Percentiles rank a stretch among this genome's conserved stretches.
These are phyloP conservation scores for Paragyromitra xinjiangensis DNA, from an alignment of 495 filamentous ascomycete species.

Conservation along the genomic window DNA sequence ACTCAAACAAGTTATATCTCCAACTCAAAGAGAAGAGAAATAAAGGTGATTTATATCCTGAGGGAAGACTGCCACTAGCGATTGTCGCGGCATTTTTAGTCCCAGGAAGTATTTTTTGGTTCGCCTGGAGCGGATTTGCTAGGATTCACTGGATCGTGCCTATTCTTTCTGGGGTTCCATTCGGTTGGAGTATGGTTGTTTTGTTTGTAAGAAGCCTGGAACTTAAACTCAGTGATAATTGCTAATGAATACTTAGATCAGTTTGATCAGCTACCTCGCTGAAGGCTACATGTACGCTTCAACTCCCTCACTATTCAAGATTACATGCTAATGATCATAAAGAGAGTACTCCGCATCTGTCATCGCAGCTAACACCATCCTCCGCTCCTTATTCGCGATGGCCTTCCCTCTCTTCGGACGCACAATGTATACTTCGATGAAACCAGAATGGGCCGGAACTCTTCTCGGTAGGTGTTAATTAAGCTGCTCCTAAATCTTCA, in stretches of 20 bases:
- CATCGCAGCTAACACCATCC: slow-evolving; percentile 88
- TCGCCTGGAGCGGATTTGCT: slow-evolving; percentile 67
- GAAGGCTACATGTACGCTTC: slow-evolving; percentile 69
- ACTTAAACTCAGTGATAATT: background rate
- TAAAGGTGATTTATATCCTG: slow-evolving; percentile 49
- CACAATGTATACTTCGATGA: slow-evolving; percentile 81
- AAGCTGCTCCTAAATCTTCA: slow-evolving; percentile 65
- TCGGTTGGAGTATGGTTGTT: slow-evolving; percentile 70
- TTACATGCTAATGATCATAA: background rate
- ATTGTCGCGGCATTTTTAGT: slow-evolving; percentile 65
- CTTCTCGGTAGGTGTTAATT: slow-evolving; percentile 66
- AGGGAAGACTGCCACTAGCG: slow-evolving; percentile 56
- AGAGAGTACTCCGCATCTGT: slow-evolving; percentile 73
- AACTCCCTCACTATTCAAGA: background rate
- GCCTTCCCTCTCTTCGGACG: slow-evolving; percentile 83
- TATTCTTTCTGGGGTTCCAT: slow-evolving; percentile 69
- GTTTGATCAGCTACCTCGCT: slow-evolving; percentile 84
- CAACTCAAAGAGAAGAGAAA: slow-evolving; percentile 23
- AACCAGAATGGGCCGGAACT: slow-evolving; percentile 79
- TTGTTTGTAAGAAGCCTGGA: slow-evolving; percentile 68
- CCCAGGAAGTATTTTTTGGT: slow-evolving; percentile 69
- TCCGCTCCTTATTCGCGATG: slow-evolving; percentile 79
- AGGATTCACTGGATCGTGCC: slow-evolving; percentile 66
- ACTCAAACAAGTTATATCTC: slow-evolving; percentile 59
- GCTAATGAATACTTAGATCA: slow-evolving; percentile 61